phyloP scores from a whole-genome alignment of 2,329 filamentous ascomycete species.

The Aspergillus caelatus region DNA sequence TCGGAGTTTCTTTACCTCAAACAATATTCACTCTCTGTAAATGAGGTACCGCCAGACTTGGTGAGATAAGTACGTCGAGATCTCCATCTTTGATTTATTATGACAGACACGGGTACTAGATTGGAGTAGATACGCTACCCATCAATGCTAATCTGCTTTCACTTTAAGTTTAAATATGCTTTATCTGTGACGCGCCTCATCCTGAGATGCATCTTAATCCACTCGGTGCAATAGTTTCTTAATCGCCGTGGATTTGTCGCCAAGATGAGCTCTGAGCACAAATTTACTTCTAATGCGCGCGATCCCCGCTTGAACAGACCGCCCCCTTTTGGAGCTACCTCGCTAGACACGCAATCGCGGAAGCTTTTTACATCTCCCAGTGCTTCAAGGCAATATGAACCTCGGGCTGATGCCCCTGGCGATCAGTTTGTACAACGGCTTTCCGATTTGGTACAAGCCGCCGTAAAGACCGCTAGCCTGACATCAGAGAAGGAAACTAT shows the following conservation, averaged over 20 bases:
- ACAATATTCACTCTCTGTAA: not conserved
- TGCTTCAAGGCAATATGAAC: not conserved
- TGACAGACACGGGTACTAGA: not conserved
- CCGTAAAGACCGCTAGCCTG: slow-evolving; percentile 28
- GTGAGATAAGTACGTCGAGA: not conserved
- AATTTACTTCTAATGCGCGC: slow-evolving; percentile 14
- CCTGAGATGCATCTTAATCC: not conserved
- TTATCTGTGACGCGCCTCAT: not conserved
- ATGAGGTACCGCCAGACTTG: not conserved
- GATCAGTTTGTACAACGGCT: slow-evolving; percentile 47
- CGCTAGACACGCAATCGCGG: not conserved
- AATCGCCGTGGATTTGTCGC: not conserved
- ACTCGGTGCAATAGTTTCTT: not conserved
- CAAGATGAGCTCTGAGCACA: slow-evolving; percentile 19
- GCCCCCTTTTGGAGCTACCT: not conserved
- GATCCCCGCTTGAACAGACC: slow-evolving; percentile 24
- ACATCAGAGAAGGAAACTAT: slow-evolving; percentile 30
- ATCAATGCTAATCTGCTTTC: not conserved
- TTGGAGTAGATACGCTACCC: not conserved
- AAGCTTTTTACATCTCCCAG: not conserved
- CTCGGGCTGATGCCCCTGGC: slow-evolving; percentile 3
- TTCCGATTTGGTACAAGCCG: slow-evolving; percentile 23
- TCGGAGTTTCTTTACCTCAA: not conserved
- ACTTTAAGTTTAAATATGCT: not conserved
- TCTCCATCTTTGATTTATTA: not conserved